These are phyloP conservation scores for Lentinula lateritia DNA, from an alignment of 768 basidiomycete genomes.

Conservation along the genomic window DNA sequence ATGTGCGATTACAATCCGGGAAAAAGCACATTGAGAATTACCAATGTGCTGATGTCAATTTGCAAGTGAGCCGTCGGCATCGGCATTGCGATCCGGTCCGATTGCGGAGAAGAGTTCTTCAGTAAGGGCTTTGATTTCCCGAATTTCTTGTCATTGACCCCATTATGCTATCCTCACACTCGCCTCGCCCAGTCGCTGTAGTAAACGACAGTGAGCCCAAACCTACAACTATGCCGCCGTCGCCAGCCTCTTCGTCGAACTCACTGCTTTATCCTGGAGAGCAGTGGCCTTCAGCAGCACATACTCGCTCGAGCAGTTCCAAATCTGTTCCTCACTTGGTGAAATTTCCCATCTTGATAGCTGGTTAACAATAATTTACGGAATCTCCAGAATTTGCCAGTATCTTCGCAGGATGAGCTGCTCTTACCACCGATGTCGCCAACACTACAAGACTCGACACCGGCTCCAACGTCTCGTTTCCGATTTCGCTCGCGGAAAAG, in stretches of 20 bases:
- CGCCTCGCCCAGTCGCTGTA: not conserved
- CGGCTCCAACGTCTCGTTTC: constrained; percentile 16
- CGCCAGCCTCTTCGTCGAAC: constrained; percentile 2
- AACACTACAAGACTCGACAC: constrained; percentile 15
- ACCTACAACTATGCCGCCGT: not conserved
- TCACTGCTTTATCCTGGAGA: not conserved
- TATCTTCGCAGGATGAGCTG: not conserved
- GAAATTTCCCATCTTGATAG: not conserved
- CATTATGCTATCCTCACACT: constrained; percentile 3
- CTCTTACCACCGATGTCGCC: constrained; percentile 1
- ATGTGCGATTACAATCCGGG: not conserved
- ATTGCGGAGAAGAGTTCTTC: not conserved
- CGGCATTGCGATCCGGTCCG: not conserved
- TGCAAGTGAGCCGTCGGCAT: not conserved
- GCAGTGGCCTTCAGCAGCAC: not conserved
- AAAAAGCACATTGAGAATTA: not conserved
- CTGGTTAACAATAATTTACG: not conserved
- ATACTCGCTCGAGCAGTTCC: not conserved
- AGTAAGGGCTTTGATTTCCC: not conserved
- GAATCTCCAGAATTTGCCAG: not conserved
- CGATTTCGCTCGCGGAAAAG: constrained; percentile 15
- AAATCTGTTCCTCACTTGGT: constrained; percentile 4
- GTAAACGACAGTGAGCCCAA: not conserved
- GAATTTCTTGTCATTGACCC: constrained; percentile 2
- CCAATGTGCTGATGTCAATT: not conserved